Conservation (phyloP, 441 rosid species). For the Jatropha multifida region DNA sequence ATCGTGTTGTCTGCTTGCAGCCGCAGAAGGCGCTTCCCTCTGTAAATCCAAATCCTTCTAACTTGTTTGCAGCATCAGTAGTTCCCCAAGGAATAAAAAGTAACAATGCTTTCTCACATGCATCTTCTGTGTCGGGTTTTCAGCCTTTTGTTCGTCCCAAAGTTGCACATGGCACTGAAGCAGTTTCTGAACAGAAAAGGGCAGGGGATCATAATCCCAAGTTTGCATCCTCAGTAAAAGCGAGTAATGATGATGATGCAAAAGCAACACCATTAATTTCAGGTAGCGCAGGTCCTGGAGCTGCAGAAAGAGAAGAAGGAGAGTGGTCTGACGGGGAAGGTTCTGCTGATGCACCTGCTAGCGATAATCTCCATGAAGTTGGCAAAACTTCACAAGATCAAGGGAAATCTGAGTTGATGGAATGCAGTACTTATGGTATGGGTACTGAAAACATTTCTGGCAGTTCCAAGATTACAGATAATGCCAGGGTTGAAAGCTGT, state of each 20-base stretch:
- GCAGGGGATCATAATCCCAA: constrained; percentile 32
- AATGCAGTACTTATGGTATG: constrained; percentile 29
- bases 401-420: constrained; percentile 28
- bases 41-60: constrained; percentile 43
- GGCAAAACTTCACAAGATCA: constrained; percentile 39
- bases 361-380: constrained; percentile 32
- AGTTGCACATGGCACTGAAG: constrained; percentile 36
- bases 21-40: constrained; percentile 63
- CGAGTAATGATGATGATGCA: constrained; percentile 34
- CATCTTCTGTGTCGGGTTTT: constrained; percentile 81
- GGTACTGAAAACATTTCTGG: constrained; percentile 23
- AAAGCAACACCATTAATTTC: constrained; percentile 34
- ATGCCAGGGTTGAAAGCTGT: constrained; percentile 28
- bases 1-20: constrained; percentile 41
- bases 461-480: constrained; percentile 36
- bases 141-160: constrained; percentile 78
- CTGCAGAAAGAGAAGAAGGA: constrained; percentile 92
- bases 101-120: constrained; percentile 69
- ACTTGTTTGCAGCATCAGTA: constrained; percentile 49
- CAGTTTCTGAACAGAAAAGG: constrained; percentile 39
- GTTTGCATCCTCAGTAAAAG: constrained; percentile 35
- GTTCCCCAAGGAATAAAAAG: constrained; percentile 47
- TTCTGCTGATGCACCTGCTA: constrained; percentile 39
- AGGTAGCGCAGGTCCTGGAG: constrained; percentile 36
- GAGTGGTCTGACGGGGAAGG: constrained; percentile 88